These are phyloP conservation scores for Lachancea sp. DNA, from an alignment of 805 yeast species.

Conservation along the genomic window DNA sequence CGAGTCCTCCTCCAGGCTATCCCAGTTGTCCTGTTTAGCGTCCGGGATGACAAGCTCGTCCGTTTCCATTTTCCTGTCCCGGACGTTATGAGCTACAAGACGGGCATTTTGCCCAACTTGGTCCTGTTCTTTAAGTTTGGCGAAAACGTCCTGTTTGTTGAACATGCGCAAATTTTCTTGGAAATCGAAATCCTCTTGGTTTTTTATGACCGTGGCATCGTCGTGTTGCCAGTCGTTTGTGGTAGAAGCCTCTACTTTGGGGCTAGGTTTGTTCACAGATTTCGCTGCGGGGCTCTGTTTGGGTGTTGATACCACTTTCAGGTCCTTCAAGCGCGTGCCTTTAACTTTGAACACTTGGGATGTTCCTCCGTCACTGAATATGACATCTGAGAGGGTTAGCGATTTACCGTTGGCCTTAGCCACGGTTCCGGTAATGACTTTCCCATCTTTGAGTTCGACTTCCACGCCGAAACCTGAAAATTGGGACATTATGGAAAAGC, in stretches of 20 bases:
- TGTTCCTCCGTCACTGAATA: conserved; percentile 27
- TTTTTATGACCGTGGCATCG: conserved; percentile 42
- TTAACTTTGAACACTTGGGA: conserved; percentile 32
- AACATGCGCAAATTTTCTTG: conserved; percentile 74
- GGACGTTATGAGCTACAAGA: conserved; percentile 68
- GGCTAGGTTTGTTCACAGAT: background rate
- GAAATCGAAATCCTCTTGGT: conserved; percentile 72
- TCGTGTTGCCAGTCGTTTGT: conserved; percentile 45
- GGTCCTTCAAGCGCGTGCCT: conserved; percentile 31
- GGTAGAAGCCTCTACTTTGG: conserved; percentile 8
- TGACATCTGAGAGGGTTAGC: conserved; percentile 36
- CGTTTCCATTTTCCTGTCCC: conserved; percentile 40
- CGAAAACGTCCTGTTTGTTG: conserved; percentile 73
- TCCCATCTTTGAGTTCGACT: conserved; percentile 38
- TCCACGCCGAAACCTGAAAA: conserved; percentile 44
- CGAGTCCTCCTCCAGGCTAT: conserved; percentile 27
- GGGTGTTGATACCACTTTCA: conserved; percentile 29
- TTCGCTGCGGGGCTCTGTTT: background rate
- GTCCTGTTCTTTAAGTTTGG: conserved; percentile 64
- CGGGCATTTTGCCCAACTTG: conserved; percentile 52
- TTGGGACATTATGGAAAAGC: conserved; percentile 28
- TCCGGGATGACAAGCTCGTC: conserved; percentile 68
- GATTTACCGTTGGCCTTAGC: conserved; percentile 37
- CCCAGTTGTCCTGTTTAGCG: conserved; percentile 49
- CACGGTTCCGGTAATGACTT: conserved; percentile 36